Evolutionary conservation across 1,284 basidiomycete genomes (phyloP).

Genomic region (Ganoderma lucidum): DNA sequence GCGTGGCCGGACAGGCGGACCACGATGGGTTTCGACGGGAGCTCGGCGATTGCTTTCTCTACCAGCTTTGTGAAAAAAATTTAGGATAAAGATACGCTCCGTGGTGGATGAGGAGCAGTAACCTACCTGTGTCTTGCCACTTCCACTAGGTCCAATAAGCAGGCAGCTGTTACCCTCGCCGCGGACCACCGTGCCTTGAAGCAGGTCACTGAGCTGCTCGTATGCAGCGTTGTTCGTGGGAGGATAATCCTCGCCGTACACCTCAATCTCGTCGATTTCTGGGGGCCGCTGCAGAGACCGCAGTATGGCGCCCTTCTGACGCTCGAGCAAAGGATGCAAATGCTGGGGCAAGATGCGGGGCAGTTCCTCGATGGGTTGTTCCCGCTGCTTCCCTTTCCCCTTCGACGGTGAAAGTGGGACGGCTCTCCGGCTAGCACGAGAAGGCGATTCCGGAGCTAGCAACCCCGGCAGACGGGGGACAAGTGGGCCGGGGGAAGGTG

Average conservation of each 20-base stretch:
- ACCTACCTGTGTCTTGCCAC: conserved; percentile 84
- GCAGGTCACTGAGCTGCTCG: conserved; percentile 65
- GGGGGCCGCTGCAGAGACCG: conserved; percentile 49
- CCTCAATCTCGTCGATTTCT: conserved; percentile 35
- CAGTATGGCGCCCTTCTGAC: conserved; percentile 69
- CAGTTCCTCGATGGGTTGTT: conserved; percentile 31
- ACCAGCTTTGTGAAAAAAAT: conserved; percentile 54
- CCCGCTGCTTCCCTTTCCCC: conserved; percentile 32
- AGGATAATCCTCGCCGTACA: conserved; percentile 41
- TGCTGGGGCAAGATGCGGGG: conserved; percentile 45
- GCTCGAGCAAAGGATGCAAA: conserved; percentile 51
- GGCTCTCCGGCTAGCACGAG: conserved; percentile 29
- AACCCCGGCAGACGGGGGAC: neutral
- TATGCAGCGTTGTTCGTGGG: conserved; percentile 59
- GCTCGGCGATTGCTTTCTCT: conserved; percentile 57
- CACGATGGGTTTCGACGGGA: conserved; percentile 66
- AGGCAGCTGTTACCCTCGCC: conserved; percentile 93
- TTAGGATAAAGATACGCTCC: neutral
- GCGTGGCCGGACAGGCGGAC: conserved; percentile 87
- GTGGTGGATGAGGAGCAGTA: conserved; percentile 8
- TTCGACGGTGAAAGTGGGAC: conserved; percentile 37
- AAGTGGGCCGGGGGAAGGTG: conserved; percentile 9
- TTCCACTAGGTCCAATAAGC: conserved; percentile 82
- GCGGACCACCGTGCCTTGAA: conserved; percentile 76
- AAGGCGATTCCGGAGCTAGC: conserved; percentile 10